Base-by-base conservation (phyloP, 257 asterid genomes). In the Lavandula angustifolia region DNA sequence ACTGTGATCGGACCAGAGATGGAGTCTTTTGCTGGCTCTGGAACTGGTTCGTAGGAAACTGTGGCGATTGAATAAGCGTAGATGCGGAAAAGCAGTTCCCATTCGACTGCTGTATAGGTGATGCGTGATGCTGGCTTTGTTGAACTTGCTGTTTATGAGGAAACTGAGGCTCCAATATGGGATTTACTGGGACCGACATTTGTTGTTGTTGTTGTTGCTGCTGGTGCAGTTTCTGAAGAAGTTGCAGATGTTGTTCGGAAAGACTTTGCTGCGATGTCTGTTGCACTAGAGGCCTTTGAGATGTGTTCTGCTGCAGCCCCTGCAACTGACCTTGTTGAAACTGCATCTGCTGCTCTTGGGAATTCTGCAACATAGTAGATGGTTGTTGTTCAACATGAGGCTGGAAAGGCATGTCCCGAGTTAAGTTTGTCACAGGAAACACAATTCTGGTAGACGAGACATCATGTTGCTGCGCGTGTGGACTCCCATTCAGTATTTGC, bases 221-320 rank as follows among this genome's bases (percentile, higher is more conserved):
- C 16, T 89, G 96, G 52, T 88, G 96, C 71, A 79, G 74, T 69
- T 89, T 84, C 68, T 87, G 96, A 51, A 92, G 88, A 69, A 82
- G 73, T 77, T 89, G 96, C 63, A 86, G 67, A 55, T 91, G 95
- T 71, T 87, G 95, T 55, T 87, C 95, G 0, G 86, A 49, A 53
- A 87, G 74, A 75, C 66, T 78, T 54, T 80, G 90, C 44, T 79
- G 94, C n/a, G 86, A 44, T 3, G 76, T 16, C 66, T 78, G 84
- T 61, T 79, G 95, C 78, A 70, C 69, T 55, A 73, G 80, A 16
- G 85, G 83, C 76, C 83, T 79, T 71, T 78, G 95, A 46, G 73
- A 76, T 46, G 79, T 69, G 72, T 69, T 84, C 55, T 83, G 92
- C 64, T 79, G 92, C 77, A 77, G 44, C 64, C 77, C 37, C 44